Evolutionary conservation across 805 yeast species (phyloP).

Genomic region (Candida methanosorbosa): DNA sequence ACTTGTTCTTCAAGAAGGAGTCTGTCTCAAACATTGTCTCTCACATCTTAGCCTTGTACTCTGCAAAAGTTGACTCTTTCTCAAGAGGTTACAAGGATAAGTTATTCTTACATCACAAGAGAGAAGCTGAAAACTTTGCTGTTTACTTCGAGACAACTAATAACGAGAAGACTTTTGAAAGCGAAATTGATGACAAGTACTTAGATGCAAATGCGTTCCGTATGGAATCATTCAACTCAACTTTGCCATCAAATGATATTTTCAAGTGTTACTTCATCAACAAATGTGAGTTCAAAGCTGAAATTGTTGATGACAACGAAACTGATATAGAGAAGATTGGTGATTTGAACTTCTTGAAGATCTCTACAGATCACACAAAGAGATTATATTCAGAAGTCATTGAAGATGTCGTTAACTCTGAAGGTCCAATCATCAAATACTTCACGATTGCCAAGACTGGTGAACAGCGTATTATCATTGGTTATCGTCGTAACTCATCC

Average conservation of each 20-base stretch:
- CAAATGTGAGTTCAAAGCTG: conserved; percentile 46
- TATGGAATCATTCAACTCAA: conserved; percentile 72
- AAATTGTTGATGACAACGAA: conserved; percentile 23
- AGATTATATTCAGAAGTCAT: conserved; percentile 66
- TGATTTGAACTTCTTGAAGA: conserved; percentile 68
- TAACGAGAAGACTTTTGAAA: conserved; percentile 53
- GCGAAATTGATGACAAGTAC: conserved; percentile 72
- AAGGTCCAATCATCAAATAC: conserved; percentile 91
- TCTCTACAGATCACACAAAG: conserved; percentile 76
- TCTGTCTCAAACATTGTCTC: conserved; percentile 70
- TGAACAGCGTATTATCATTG: conserved; percentile 84
- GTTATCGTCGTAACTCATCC: conserved; percentile 76
- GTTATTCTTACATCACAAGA: conserved; percentile 67
- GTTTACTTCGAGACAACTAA: conserved; percentile 76
- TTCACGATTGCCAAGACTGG: conserved; percentile 70
- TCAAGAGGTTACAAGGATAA: conserved; percentile 44
- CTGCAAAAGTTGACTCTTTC: conserved; percentile 87
- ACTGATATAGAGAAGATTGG: conserved; percentile 60
- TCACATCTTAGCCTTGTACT: conserved; percentile 81
- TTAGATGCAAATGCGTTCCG: conserved; percentile 62
- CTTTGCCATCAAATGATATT: conserved; percentile 38
- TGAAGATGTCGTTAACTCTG: conserved; percentile 55
- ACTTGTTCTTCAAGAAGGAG: conserved; percentile 84
- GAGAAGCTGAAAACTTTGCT: conserved; percentile 79
- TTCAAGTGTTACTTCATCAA: conserved; percentile 72